phyloP scores from a whole-genome alignment of 768 basidiomycete genomes.

The Rhizopogon rudus region DNA sequence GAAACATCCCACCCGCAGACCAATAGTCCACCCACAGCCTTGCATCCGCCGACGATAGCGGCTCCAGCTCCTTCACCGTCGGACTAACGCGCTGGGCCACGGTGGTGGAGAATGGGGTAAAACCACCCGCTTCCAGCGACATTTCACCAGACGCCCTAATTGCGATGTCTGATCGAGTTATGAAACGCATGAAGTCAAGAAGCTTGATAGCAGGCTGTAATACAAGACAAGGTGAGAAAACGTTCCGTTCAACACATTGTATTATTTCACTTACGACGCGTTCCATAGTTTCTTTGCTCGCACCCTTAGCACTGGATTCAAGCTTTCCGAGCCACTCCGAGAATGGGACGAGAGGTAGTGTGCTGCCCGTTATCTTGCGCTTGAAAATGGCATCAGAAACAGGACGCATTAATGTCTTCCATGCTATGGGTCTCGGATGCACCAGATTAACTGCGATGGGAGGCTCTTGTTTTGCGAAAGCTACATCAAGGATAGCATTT shows the following conservation, averaged over 20 bases:
- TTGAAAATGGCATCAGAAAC: not conserved
- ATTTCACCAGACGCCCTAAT: not conserved
- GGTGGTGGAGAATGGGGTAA: conserved; percentile 15
- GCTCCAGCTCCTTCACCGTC: conserved; percentile 21
- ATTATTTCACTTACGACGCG: conserved; percentile 19
- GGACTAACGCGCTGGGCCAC: conserved; percentile 25
- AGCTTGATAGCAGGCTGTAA: conserved; percentile 27
- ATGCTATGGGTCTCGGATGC: conserved; percentile 18
- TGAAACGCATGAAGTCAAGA: conserved; percentile 19
- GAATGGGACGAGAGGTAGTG: conserved; percentile 23
- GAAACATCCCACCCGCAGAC: conserved; percentile 16
- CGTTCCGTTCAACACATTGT: not conserved
- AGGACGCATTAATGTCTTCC: conserved; percentile 16
- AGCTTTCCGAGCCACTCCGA: conserved; percentile 24
- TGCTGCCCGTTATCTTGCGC: not conserved
- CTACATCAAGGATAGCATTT: conserved; percentile 15
- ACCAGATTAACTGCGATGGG: conserved; percentile 18
- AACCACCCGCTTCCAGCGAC: conserved; percentile 1
- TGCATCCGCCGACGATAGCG: conserved; percentile 18
- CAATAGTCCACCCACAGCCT: conserved; percentile 32
- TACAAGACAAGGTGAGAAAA: not conserved
- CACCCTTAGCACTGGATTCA: not conserved
- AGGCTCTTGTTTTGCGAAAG: conserved; percentile 1
- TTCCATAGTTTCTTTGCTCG: conserved; percentile 15
- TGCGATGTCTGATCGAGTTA: conserved; percentile 12